phyloP scores from a whole-genome alignment of 495 filamentous ascomycete species.

The Talaromyces trachyspermus region DNA sequence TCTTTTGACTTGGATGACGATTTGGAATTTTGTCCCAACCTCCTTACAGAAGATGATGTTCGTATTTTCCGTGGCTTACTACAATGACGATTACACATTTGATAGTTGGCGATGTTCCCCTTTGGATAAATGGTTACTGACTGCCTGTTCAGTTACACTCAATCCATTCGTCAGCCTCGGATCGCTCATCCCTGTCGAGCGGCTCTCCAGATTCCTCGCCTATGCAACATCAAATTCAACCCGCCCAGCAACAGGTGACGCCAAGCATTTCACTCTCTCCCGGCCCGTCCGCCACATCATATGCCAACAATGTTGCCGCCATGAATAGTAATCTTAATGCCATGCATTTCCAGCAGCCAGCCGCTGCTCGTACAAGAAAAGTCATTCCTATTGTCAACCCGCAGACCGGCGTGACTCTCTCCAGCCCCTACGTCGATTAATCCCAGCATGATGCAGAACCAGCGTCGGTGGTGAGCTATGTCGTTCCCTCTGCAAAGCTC shows the following conservation, averaged over 20 bases:
- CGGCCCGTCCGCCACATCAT: conserved; percentile 51
- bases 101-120: background rate
- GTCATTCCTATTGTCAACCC: conserved; percentile 99
- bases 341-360: conserved; percentile 78
- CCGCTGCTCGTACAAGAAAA: conserved; percentile 82
- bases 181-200: conserved; percentile 89
- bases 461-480: conserved; percentile 52
- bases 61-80: conserved; percentile 32
- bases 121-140: conserved; percentile 6
- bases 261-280: conserved; percentile 76
- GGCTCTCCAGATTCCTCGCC: conserved; percentile 92
- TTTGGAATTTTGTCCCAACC: conserved; percentile 87
- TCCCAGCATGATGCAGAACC: conserved; percentile 72
- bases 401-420: conserved; percentile 75
- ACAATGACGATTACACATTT: background rate
- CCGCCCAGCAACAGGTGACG: conserved; percentile 59
- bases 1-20: conserved; percentile 98
- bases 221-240: conserved; percentile 68
- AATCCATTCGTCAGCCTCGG: conserved; percentile 81
- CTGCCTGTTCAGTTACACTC: conserved; percentile 58
- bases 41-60: conserved; percentile 95
- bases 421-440: conserved; percentile 90
- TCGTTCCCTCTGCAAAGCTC: background rate
- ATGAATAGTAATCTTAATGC: conserved; percentile 39
- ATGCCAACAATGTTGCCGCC: conserved; percentile 47